A percentile compares a stretch with the other conserved stretches of the same genome.
Conservation (phyloP, 768 basidiomycete genomes). For the Mycena sanguinolenta region DNA sequence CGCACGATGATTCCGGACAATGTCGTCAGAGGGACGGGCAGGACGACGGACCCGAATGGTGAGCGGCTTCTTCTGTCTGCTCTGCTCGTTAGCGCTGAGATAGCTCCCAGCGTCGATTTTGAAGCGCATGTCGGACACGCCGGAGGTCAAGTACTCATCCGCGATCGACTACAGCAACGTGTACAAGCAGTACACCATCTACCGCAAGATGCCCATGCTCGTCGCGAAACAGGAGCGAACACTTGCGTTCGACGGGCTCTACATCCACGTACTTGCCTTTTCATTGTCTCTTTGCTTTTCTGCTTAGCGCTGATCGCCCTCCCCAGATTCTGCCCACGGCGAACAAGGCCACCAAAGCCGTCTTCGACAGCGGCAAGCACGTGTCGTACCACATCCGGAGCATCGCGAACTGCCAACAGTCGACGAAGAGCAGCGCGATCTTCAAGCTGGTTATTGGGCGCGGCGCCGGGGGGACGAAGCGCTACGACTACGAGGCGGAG, state of each 20-base stretch:
- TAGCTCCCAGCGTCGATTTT: conserved; percentile 85
- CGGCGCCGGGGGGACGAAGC: conserved; percentile 77
- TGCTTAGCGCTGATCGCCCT: conserved; percentile 36
- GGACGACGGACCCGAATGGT: conserved; percentile 95
- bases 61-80: conserved; percentile 35
- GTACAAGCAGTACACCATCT: conserved; percentile 95
- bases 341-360: conserved; percentile 78
- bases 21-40: conserved; percentile 71
- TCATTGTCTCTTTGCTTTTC: background rate
- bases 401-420: conserved; percentile 87
- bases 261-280: conserved; percentile 77
- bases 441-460: conserved; percentile 93
- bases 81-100: background rate
- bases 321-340: conserved; percentile 89
- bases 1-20: conserved; percentile 83
- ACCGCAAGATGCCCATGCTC: conserved; percentile 94
- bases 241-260: conserved; percentile 95
- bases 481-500: no score
- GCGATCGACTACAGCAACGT: conserved; percentile 86
- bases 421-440: conserved; percentile 79
- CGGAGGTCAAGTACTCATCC: conserved; percentile 67
- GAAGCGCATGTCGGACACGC: conserved; percentile 86
- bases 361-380: conserved; percentile 92
- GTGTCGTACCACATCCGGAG: conserved; percentile 93
- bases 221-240: conserved; percentile 91